These are phyloP conservation scores for Astrocystis sublimbata DNA, from an alignment of 495 filamentous ascomycete species.

Conservation along the genomic window DNA sequence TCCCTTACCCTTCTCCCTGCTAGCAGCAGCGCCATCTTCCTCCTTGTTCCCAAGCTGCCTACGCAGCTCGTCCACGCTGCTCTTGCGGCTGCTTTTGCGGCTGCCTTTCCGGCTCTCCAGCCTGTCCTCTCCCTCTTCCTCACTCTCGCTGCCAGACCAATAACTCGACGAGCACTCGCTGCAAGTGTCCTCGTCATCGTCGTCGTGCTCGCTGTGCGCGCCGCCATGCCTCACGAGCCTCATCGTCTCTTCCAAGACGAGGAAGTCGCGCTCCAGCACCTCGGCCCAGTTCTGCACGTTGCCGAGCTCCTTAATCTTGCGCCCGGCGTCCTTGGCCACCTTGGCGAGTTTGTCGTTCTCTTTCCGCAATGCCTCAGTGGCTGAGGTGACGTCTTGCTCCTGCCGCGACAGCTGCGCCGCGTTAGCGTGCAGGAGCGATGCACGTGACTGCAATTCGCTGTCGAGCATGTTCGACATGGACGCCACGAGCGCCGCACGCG, in stretches of 20 bases:
- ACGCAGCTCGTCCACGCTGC: not conserved
- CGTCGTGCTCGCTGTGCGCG: conserved; percentile 32
- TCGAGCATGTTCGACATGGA: conserved; percentile 75
- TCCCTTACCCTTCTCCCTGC: conserved; percentile 14
- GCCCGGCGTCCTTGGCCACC: conserved; percentile 65
- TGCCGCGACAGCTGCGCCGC: conserved; percentile 67
- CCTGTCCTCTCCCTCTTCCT: conserved; percentile 7
- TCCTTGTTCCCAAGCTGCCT: conserved; percentile 12
- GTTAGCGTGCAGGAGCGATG: conserved; percentile 74
- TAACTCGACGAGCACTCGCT: conserved; percentile 40
- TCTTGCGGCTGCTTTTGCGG: not conserved
- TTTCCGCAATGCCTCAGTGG: conserved; percentile 64
- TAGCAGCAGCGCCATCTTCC: conserved; percentile 14
- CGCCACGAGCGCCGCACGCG: conserved; percentile 74
- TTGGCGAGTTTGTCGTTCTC: conserved; percentile 72
- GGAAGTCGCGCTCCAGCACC: conserved; percentile 86
- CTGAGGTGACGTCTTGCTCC: conserved; percentile 64
- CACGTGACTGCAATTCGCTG: conserved; percentile 69
- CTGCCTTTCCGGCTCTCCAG: not conserved
- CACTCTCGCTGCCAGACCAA: conserved; percentile 30
- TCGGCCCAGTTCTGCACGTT: conserved; percentile 99
- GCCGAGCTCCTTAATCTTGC: conserved; percentile 85
- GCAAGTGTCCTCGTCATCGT: conserved; percentile 32
- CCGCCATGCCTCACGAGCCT: conserved; percentile 57
- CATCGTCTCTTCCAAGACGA: conserved; percentile 85